Base-by-base conservation (phyloP, 768 basidiomycete genomes). In the Lentinula sp. region DNA sequence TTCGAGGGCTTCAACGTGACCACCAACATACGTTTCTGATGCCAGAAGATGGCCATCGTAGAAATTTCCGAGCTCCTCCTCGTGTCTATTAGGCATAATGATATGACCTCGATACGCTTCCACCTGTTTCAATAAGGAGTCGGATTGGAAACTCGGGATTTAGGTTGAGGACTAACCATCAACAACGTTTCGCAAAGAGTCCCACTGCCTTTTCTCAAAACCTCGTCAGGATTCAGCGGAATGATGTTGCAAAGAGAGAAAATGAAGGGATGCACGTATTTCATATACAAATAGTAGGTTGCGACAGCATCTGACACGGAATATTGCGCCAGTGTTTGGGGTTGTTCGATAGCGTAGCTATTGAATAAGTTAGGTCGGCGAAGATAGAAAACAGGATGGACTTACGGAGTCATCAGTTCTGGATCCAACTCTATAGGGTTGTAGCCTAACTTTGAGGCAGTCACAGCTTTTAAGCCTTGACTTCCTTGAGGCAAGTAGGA, bases 261-360 rank as follows among this genome's bases (percentile, higher is more conserved):
- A 64, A 99, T 93, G 81, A 99, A 99, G 0, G 97, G 97, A 69
- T 98, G 95, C 9, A 99, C 95, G 68, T 99, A 99, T 95, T 98
- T 99, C 97, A 98, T 99, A 76, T 99, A 98, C 39, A 99, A 83
- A 73, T 98, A 98, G 72, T 99, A 98, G 1, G 97, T 99, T n/a
- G 97, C 96, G 9, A 98, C 97, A 0, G 97, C 97, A 81, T 99
- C 97, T 72, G 97, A 99, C 31, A 99, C 97, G 66, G 97, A 98
- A 74, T 99, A 99, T 69, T 95, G 93, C 0, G 97, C 96, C 16
- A 99, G 84, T 1, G 86, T 73, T 69, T 98, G 95, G 0, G 97
- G 97, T 66, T 95, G 93, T 69, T 98, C 97, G 71, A 93, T 79
- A 0, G 97, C 97, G 74, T 99, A 98, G 37, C 96, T 98, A 62